Conservation (phyloP, 352 stramenopile genomes). For the Phytophthora europaea region DNA sequence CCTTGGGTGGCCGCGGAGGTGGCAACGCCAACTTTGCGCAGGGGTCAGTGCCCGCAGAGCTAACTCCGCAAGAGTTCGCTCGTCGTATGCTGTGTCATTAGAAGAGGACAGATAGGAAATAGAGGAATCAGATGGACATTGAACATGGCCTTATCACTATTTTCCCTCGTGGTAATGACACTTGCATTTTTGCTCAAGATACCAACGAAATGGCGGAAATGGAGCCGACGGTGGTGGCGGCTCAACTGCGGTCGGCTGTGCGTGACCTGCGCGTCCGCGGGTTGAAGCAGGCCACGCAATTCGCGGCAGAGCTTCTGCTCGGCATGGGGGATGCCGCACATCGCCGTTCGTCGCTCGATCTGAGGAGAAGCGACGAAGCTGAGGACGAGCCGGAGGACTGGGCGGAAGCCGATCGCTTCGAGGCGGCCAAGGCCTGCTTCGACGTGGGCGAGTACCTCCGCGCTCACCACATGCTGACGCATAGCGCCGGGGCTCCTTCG, state of each 20-base stretch:
- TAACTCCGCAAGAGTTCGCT: conserved; percentile 36
- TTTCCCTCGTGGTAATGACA: conserved; percentile 7
- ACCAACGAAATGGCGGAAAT: conserved; percentile 19
- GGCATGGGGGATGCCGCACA: conserved; percentile 60
- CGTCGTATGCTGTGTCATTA: conserved; percentile 14
- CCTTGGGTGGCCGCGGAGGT: conserved; percentile 62
- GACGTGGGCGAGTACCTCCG: conserved; percentile 83
- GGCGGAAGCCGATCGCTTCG: conserved; percentile 55
- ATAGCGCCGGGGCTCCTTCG: not conserved
- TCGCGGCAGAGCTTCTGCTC: conserved; percentile 82
- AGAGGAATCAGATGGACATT: conserved; percentile 7
- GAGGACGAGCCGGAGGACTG: conserved; percentile 25
- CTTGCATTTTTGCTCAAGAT: not conserved
- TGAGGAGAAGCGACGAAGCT: conserved; percentile 5
- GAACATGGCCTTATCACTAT: not conserved
- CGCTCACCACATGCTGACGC: conserved; percentile 65
- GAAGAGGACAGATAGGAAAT: not conserved
- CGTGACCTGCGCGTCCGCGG: conserved; percentile 62
- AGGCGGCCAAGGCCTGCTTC: conserved; percentile 75
- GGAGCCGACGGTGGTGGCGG: conserved; percentile 36
- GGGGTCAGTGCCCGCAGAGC: conserved; percentile 45
- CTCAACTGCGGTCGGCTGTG: conserved; percentile 63
- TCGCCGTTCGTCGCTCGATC: not conserved
- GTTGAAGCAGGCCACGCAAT: conserved; percentile 75
- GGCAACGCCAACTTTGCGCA: conserved; percentile 74